These are phyloP conservation scores for Tylopilus subfusipes DNA, from an alignment of 768 basidiomycete genomes.

Conservation along the genomic window DNA sequence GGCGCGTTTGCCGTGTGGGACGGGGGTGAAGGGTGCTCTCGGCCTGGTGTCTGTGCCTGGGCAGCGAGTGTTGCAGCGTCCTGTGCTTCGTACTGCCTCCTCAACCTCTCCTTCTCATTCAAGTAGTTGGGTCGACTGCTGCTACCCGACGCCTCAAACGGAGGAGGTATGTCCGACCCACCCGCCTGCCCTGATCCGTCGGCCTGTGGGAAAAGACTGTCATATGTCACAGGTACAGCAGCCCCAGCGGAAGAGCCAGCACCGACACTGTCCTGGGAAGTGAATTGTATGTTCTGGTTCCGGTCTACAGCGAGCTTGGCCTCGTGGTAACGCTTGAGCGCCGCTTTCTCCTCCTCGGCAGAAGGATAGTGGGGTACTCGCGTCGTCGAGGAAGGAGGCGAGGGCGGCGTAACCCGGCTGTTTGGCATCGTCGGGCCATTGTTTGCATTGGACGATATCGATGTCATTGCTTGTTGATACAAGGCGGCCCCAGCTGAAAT, in stretches of 20 bases:
- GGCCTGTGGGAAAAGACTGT: conserved; percentile 52
- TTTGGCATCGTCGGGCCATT: conserved; percentile 16
- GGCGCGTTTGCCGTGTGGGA: conserved; percentile 19
- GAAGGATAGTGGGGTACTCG: conserved; percentile 49
- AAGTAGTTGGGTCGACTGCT: conserved; percentile 36
- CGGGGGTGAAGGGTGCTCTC: conserved; percentile 16
- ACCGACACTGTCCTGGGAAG: conserved; percentile 1
- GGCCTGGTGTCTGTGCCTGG: conserved; percentile 17
- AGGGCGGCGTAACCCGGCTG: conserved; percentile 29
- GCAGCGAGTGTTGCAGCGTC: conserved; percentile 51
- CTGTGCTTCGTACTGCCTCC: conserved; percentile 60
- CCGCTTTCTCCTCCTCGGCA: conserved; percentile 75
- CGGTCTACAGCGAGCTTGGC: conserved; percentile 69
- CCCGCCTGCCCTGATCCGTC: conserved; percentile 24
- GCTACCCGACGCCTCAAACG: conserved; percentile 45
- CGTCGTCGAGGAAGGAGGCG: conserved; percentile 25
- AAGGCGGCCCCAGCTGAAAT: conserved; percentile 42
- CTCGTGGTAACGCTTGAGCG: conserved; percentile 61
- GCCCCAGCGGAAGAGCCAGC: conserved; percentile 15
- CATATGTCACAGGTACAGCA: conserved; percentile 55
- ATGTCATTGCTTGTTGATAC: conserved; percentile 45
- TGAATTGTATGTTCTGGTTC: conserved; percentile 41
- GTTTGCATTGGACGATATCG: conserved; percentile 26
- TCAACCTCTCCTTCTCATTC: conserved; percentile 67
- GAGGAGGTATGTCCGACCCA: conserved; percentile 45